These are phyloP conservation scores for Aspergillus eucalypticola DNA, from an alignment of 2,329 filamentous ascomycete species.

Conservation along the genomic window DNA sequence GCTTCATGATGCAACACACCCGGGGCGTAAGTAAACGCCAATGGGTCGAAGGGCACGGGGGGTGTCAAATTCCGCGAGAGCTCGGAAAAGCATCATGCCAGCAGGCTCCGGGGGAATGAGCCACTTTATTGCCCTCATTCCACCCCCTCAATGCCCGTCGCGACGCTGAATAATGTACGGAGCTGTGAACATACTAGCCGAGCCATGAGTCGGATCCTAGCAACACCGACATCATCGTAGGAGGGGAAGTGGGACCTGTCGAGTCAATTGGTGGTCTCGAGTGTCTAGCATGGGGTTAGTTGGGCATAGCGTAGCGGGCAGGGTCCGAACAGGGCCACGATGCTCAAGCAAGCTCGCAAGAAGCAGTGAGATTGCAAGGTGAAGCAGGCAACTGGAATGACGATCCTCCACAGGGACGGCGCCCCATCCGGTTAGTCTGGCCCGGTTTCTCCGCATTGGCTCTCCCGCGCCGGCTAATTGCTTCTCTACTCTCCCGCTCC, in stretches of 20 bases:
- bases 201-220: not conserved
- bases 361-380: not conserved
- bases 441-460: constrained; percentile 6
- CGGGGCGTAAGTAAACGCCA: not conserved
- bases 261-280: not conserved
- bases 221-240: not conserved
- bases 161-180: constrained; percentile 1
- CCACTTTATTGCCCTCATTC: constrained; percentile 1
- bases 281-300: not conserved
- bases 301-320: not conserved
- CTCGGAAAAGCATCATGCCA: not conserved
- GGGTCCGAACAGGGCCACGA: not conserved
- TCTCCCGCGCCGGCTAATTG: not conserved
- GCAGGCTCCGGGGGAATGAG: not conserved
- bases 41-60: not conserved
- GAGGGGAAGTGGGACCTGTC: not conserved
- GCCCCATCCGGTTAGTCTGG: not conserved
- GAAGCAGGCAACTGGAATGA: not conserved
- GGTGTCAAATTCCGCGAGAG: not conserved
- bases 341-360: not conserved
- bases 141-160: not conserved
- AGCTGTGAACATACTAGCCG: not conserved
- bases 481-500: not conserved
- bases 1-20: constrained; percentile 36
- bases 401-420: constrained; percentile 11